phyloP scores from a whole-genome alignment of 2,329 filamentous ascomycete genomes.

The Trichophyton mentagrophytes region DNA sequence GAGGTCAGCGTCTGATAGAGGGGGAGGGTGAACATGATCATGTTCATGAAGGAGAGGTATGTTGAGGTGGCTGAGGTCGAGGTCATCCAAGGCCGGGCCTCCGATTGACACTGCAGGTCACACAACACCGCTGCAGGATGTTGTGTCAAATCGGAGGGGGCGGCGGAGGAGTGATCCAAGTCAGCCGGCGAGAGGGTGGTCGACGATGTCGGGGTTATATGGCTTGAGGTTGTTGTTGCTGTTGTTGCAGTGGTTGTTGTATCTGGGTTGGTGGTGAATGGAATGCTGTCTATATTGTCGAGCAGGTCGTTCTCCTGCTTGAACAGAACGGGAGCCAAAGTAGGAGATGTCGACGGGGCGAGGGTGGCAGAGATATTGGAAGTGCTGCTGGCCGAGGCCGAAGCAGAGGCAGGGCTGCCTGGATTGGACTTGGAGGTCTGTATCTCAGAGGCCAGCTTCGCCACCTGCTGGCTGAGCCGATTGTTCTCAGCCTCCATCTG shows the following conservation, averaged over 20 bases:
- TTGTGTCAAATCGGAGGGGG: constrained; percentile 88
- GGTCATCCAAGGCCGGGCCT: constrained; percentile 33
- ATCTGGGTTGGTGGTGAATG: constrained; percentile 11
- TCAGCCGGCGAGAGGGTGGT: constrained; percentile 27
- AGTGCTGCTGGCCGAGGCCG: background rate
- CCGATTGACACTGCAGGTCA: constrained; percentile 99
- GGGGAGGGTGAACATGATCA: constrained; percentile 41
- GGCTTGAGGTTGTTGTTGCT: background rate
- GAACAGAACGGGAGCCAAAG: constrained; percentile 30
- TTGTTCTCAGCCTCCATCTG: constrained; percentile 46
- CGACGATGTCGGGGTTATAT: constrained; percentile 27
- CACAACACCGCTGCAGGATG: constrained; percentile 99
- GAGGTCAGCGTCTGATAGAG: constrained; percentile 59
- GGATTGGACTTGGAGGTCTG: constrained; percentile 25
- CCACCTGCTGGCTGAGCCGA: constrained; percentile 38
- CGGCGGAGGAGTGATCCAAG: constrained; percentile 30
- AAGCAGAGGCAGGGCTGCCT: background rate
- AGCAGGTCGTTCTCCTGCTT: constrained; percentile 34
- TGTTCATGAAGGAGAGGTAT: constrained; percentile 41
- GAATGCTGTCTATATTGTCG: constrained; percentile 22
- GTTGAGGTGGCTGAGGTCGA: constrained; percentile 31
- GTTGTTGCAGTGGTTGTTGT: background rate
- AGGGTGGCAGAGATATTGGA: constrained; percentile 20
- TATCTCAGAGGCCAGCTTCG: constrained; percentile 37
- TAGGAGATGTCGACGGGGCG: constrained; percentile 26